Base-by-base conservation (phyloP, 73 alveolate species). In the Breviolum minutum region DNA sequence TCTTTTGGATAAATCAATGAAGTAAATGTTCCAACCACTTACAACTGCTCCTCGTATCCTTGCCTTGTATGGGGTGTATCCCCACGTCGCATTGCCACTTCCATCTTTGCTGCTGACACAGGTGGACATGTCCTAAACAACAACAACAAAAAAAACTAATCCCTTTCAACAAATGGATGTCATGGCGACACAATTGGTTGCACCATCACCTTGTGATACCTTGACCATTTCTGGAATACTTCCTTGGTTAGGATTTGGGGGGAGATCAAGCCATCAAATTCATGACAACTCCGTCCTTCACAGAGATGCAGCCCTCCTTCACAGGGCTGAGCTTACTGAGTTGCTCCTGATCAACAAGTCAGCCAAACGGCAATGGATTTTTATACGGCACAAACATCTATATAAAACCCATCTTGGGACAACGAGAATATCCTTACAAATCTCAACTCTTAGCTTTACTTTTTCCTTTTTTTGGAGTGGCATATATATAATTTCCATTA, bases 11-110 rank as follows among this genome's bases (percentile, higher is more conserved):
- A 40, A 40, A 40, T 40, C 54, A 40, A 40, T 40, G 54, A 40
- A 40, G 54, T 40, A 40, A 40, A 40, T 40, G 54, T 40, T 40
- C 54, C 54, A 40, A 2, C 54, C 54, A 40, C 54, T 40, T 40
- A 40, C 54, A 40, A 40, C 54, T 40, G 54, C 54, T 40, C 54
- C 0, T 40, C 54, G 54, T 40, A 40, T 40, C 54, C 54, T 40
- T 40, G 66, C 96, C 96, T 89, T 89, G 96, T 89, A 89, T 20
- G 96, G 96, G 10, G 96, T 89, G 17, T 89, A 89, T 30, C 96
- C 96, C 96, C 96, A 89, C 24, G 96, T 89, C 54, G 96, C 96
- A 48, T 89, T 89, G 63, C 71, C 48, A 54, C 96, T 89, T 48
- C 30, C 86, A 40, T 89, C 96, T 70, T 89, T 89, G 96, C 96